Evolutionary conservation across 345 rosid genomes (phyloP), one percentile per base, ranked within the genome.

Genomic region (Arabidopsis thaliana): DNA sequence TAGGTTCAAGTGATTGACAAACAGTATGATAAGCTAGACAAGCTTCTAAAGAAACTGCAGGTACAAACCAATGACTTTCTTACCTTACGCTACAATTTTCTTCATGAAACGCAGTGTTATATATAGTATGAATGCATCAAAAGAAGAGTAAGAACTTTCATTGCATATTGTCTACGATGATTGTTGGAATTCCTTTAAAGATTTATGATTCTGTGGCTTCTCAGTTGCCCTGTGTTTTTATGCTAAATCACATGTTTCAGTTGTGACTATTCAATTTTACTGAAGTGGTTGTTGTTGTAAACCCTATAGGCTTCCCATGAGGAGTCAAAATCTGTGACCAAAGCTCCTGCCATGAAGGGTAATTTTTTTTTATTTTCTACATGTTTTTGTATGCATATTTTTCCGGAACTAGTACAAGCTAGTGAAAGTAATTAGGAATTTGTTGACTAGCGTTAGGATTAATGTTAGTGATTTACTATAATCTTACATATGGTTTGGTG

Each of bases 321-420:
- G 86, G 97, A 91, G 51, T 89, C 98, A 1, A 94, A 91, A 72
- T 80, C 97, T 32, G 95, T 94, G 14, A 94, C 98, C 69, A 94
- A 91, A 75, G 98, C 95, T 65, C 88, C 95, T 65, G 88, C 94
- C 34, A 91, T 94, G 98, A 94, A 91, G 87, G 90, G 96, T 91
- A 77, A 57, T 44, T 24, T 50, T 55, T 55, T 0, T 62, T 62
- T 55, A 24, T 20, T 38, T 38, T 48, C 6, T 45, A 44, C 60
- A 24, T 61, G 34, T 45, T 53, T 34, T 28, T 20, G 36, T 45
- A 53, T 36, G 42, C 55, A 38, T 59, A 1, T 58, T 38, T 16
- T 25, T 66, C 6, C 1, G 0, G n/a, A 74, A 56, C 9, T 8
- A 38, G 8, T 14, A 45, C 41, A 48, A 49, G 56, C 16, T 33